A percentile compares a stretch with the other conserved stretches of the same genome.
phyloP scores from a whole-genome alignment of 23 red algal species.

The Porphyridium purpureum region DNA sequence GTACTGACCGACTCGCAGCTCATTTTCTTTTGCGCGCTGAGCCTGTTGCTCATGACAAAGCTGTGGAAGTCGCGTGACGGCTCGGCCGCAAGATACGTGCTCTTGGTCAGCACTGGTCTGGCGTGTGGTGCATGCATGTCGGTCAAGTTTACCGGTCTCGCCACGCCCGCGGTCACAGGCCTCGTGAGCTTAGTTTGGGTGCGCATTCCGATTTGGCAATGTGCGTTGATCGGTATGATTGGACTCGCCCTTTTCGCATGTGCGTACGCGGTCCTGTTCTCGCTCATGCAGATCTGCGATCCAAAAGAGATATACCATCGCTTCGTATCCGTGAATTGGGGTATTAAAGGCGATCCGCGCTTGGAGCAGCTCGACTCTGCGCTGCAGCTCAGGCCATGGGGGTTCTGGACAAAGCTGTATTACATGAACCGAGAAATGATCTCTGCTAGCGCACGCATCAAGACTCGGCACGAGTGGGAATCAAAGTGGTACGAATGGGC shows the following conservation, averaged over 20 bases:
- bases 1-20: conserved; percentile 75
- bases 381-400: too few relatives aligned
- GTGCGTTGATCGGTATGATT: conserved; percentile 8
- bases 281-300: too few relatives aligned
- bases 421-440: too few relatives aligned
- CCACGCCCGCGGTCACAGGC: conserved; percentile 56
- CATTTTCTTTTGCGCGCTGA: conserved; percentile 48
- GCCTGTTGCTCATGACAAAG: conserved; percentile 25
- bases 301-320: too few relatives aligned
- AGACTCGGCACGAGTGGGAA: conserved; percentile 54
- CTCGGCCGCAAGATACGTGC: conserved; percentile 3
- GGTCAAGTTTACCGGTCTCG: conserved; percentile 83
- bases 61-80: conserved; percentile 48
- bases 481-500: conserved; percentile 82
- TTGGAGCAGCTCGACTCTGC: too few relatives aligned
- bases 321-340: too few relatives aligned
- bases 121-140: conserved; percentile 37
- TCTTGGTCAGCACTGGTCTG: conserved; percentile 30
- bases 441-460: conserved; percentile 33
- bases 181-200: conserved; percentile 32
- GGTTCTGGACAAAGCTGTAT: too few relatives aligned
- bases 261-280: conserved; percentile 12
- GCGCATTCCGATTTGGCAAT: conserved; percentile 9
- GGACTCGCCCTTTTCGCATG: conserved; percentile 1
- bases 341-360: too few relatives aligned